phyloP scores from a whole-genome alignment of 192 early-diverging fungal species.

The Coemansia sp. region DNA sequence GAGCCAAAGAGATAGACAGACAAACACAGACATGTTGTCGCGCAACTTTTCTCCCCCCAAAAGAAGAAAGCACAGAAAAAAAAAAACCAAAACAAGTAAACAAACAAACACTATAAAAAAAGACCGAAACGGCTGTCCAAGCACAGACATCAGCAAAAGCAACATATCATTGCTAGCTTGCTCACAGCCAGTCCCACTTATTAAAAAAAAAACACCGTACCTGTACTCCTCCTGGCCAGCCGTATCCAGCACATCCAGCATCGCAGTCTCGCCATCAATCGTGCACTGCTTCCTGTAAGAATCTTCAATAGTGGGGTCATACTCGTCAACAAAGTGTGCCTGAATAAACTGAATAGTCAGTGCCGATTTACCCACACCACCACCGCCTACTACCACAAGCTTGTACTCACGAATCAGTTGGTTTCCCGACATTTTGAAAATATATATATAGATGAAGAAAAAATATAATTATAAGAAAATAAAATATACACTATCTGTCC shows the following conservation, averaged over 20 bases:
- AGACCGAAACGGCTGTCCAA: no score
- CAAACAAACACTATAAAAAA: no score
- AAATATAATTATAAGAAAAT: conserved; percentile 8
- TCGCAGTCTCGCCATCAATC: conserved; percentile 83
- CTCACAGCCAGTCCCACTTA: no score
- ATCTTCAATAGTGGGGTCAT: conserved; percentile 98
- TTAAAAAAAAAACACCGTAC: conserved; percentile 6
- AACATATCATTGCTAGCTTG: no score
- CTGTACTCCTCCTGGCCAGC: conserved; percentile 96
- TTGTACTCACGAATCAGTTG: conserved; percentile 66
- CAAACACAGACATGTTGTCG: no score
- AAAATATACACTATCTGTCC: neutral
- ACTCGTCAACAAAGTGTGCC: conserved; percentile 83
- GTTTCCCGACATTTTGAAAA: conserved; percentile 46
- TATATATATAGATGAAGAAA: neutral
- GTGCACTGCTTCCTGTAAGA: conserved; percentile 97
- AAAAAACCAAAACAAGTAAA: neutral
- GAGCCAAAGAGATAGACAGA: no score
- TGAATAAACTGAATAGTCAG: conserved; percentile 82
- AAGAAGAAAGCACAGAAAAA: neutral
- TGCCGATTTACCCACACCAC: conserved; percentile 82
- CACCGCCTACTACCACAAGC: conserved; percentile 80
- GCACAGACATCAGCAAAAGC: no score
- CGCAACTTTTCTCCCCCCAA: no score
- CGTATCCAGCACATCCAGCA: conserved; percentile 93